Evolutionary conservation across 2,329 filamentous ascomycete genomes (phyloP), one percentile per base, ranked within the genome.

Genomic region (Xylaria arbuscula): DNA sequence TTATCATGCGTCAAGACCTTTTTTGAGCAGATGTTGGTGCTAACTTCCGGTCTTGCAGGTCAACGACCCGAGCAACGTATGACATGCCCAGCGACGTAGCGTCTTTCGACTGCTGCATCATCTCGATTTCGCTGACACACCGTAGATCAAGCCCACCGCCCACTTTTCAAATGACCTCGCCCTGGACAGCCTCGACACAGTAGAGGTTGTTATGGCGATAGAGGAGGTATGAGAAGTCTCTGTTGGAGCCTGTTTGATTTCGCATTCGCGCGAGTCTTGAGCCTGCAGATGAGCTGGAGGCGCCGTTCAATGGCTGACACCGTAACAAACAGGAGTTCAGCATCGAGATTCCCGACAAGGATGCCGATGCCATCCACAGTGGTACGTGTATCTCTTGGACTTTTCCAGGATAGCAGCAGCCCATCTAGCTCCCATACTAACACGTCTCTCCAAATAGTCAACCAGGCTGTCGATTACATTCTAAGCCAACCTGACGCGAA

Each of bases 161-260:
- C 94, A 98, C 88, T 99, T 99, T 85, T 88, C 93, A 80, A 98
- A 98, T 82, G 95, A 99, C 84, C 92, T 99, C 72, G 96, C 94
- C 74, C 87, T 99, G 78, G 96, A 99, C 86, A 97, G 92, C 84
- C 89, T 99, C 82, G 96, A 99, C 83, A 98, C 96, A 72, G 96
- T 99, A 72, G 96, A 99, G 88, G 96, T 99, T 75, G 96, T 99
- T 77, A 99, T 99, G 96, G 96, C 96, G 74, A 98, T 99, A 84
- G 96, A 99, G 89, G 96, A 99, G 90, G 92, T 94, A 83, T 76
- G 64, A 7, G 64, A 8, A 32, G n/a, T 7, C n/a, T 38, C 11
- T 10, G 13, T 3, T 17, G 15, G 17, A 51, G 6, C 5, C 2
- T 8, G 24, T 17, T 34, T 28, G 50, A 6, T 15, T 55, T 13